Evolutionary conservation across 2,329 filamentous ascomycete species (phyloP), one percentile per base, ranked within the genome.

Genomic region (Zymoseptoria pseudotritici): DNA sequence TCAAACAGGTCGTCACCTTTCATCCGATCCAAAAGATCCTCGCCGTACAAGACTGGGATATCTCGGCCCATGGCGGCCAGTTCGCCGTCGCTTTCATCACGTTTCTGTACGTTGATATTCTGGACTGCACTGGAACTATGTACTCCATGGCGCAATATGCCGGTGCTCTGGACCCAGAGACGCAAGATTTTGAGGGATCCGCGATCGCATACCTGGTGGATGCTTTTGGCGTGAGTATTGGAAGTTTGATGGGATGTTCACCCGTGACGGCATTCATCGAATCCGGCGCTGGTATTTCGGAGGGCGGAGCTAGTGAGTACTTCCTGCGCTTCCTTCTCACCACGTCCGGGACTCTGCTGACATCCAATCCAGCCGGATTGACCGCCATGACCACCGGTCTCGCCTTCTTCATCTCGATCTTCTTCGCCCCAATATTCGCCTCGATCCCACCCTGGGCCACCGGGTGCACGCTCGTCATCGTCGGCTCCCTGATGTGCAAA

Each of bases 101-200:
- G 2, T 95, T 96, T 77, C 80, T 95, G 21, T 95, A 96, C 69
- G 90, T 95, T 65, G 91, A 96, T 69, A 93, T 96, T 62, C 83
- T 96, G 52, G 91, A 95, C 74, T 87, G 85, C 65, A 96, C 91
- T 0, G 91, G 90, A 67, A 95, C 90, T 0, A 78, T 95, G 61
- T 96, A 95, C 77, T 89, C 89, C 20, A 95, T 96, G 90, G 91
- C 91, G 19, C 86, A 87, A 29, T 94, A 93, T 74, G 87, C 87
- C 65, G 85, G 89, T 52, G 84, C 89, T 58, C 87, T 95, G 70
- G 89, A 96, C 66, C 87, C 90, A 67, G 82, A 85, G 55, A 94
- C 90, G 0, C 87, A 91, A 70, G 91, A 96, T 71, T 96, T 96
- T 63, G 90, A 95, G 73, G 89, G 90, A 59, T 92, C 88, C 17